Evolutionary conservation across 176 grass and related monocot species (phyloP), one percentile per base, ranked within the genome.

Genomic region (Juncus inflexus): DNA sequence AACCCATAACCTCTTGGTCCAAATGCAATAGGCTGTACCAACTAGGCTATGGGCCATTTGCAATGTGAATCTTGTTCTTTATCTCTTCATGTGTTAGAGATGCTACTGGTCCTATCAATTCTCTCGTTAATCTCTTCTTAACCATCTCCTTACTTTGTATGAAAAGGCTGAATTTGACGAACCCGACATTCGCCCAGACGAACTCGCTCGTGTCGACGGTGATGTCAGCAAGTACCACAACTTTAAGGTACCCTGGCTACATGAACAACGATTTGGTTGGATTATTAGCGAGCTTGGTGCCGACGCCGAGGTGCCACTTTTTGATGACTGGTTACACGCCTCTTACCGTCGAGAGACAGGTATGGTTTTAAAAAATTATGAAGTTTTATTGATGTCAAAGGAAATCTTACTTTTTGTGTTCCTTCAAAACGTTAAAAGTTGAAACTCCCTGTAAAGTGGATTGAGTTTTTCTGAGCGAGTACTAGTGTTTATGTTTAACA

Each of bases 211-310:
- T 99, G 12, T 99, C 94, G 37, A 99, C 94, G 19, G 94, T 99
- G 64, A 99, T 99, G 94, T 99, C 94, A 81, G 94, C 94, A 60
- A 99, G 89, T 72, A 99, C 94, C 77, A 99, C 94, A 10, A 99
- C 94, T 56, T 62, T 99, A 52, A 84, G 94, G 43, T 99, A 99
- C 65, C 95, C 95, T 64, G 94, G 94, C 69, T 99, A 99, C 76
- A 99, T 99, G 94, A 99, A 99, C 76, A 99, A 99, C 42, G 94
- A 99, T 86, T 70, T 99, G 72, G 94, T 91, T 80, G 94, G 94
- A 19, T 84, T 99, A 65, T 83, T 99, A 71, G 94, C 94, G 28
- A 92, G 87, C 56, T 60, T 99, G 68, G 92, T 99, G 53, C 94
- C 94, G 66, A 92, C 94, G 65, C 94, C 94, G 11, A 90, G 94